A percentile compares a stretch with the other conserved stretches of the same genome.
Conservation (phyloP, 1,284 basidiomycete genomes). For the Ustilago loliicola region DNA sequence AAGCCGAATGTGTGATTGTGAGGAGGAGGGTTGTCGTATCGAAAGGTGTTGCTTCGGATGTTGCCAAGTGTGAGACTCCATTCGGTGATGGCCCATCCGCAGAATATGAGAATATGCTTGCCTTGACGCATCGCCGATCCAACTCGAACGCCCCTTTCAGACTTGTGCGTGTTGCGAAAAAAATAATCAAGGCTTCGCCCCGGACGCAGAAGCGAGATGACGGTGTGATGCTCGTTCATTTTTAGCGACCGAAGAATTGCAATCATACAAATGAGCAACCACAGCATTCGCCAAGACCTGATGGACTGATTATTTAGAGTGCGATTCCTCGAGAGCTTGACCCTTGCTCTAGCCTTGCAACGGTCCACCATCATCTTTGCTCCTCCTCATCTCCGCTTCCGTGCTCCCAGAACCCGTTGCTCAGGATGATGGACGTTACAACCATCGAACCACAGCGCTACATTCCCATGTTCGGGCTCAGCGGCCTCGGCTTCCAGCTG, state of each 20-base stretch:
- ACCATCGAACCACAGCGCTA: constrained; percentile 43
- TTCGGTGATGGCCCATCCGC: constrained; percentile 37
- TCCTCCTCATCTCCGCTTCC: not conserved
- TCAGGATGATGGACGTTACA: constrained; percentile 31
- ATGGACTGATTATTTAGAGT: not conserved
- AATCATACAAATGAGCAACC: not conserved
- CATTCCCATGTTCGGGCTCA: constrained; percentile 45
- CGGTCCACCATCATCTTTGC: not conserved
- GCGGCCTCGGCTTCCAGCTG: constrained; percentile 41
- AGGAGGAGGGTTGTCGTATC: constrained; percentile 1
- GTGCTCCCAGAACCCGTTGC: not conserved
- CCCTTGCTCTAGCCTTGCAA: not conserved
- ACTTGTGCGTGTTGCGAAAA: not conserved
- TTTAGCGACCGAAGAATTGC: not conserved
- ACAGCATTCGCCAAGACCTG: not conserved
- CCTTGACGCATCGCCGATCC: constrained; percentile 26
- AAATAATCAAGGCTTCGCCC: not conserved
- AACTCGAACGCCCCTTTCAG: not conserved
- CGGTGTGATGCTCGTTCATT: constrained; percentile 1
- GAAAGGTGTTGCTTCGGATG: constrained; percentile 1
- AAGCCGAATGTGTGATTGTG: not conserved
- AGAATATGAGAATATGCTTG: not conserved
- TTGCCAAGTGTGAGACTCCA: not conserved
- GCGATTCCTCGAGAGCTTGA: not conserved
- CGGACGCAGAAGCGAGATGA: constrained; percentile 31